These are phyloP conservation scores for Xylaria palmicola DNA, from an alignment of 495 filamentous ascomycete genomes.

Conservation along the genomic window DNA sequence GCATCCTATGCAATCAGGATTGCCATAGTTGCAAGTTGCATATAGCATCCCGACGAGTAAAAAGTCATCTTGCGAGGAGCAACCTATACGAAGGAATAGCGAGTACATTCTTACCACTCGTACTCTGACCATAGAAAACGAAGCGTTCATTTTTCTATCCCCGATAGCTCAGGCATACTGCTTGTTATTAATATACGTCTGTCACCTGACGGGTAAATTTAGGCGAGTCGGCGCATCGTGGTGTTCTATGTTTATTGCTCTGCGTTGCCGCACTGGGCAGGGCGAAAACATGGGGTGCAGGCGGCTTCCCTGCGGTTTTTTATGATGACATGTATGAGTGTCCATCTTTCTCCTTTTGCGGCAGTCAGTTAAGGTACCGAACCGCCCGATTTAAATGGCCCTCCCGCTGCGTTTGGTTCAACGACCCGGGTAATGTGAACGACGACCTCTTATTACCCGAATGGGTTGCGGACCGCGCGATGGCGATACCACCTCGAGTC, in stretches of 20 bases:
- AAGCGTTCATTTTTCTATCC: background rate
- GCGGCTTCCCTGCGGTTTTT: no score
- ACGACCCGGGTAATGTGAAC: slow-evolving; percentile 4
- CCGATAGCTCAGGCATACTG: no score
- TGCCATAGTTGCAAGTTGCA: no score
- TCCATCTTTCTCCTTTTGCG: background rate
- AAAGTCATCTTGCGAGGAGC: no score
- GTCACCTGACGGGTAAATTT: background rate
- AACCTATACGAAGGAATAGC: no score
- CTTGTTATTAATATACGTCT: background rate
- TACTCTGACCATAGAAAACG: background rate
- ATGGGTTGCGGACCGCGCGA: background rate
- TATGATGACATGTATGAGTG: background rate
- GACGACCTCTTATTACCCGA: slow-evolving; percentile 4
- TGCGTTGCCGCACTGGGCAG: slow-evolving; percentile 16
- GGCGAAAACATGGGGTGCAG: background rate
- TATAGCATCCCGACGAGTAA: no score
- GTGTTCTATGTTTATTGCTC: background rate
- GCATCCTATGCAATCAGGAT: no score
- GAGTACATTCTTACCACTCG: no score
- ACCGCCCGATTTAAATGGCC: background rate
- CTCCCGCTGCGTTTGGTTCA: background rate
- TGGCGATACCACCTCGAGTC: background rate
- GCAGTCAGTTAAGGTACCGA: background rate
- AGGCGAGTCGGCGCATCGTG: background rate